These are phyloP conservation scores for Phytophthora multivora DNA, from an alignment of 352 stramenopile genomes.

Conservation along the genomic window DNA sequence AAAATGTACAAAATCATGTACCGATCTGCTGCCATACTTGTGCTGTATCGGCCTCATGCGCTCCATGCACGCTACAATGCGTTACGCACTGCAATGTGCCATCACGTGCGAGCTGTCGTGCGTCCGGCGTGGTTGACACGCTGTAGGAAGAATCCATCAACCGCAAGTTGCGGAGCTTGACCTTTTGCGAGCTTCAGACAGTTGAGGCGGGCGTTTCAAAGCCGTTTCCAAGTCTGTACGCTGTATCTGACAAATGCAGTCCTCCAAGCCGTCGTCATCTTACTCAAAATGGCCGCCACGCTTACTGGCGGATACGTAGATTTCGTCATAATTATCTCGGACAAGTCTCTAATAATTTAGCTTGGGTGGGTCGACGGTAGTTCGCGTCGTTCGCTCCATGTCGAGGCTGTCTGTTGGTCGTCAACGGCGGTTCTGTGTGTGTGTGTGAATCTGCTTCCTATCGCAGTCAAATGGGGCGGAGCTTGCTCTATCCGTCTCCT, in stretches of 20 bases:
- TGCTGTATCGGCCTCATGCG: neutral
- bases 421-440: constrained; percentile 4
- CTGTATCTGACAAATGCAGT: neutral
- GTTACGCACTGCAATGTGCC: constrained; percentile 1
- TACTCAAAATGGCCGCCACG: constrained; percentile 18
- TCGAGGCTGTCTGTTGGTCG: constrained; percentile 10
- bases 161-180: neutral
- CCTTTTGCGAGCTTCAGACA: constrained; percentile 5
- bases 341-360: constrained; percentile 44
- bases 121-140: constrained; percentile 2
- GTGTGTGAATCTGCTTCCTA: constrained; percentile 25
- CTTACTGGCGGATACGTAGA: constrained; percentile 14
- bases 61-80: neutral
- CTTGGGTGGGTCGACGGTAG: constrained; percentile 11
- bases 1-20: neutral
- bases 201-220: constrained; percentile 23
- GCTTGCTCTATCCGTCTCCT: neutral
- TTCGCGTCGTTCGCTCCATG: constrained; percentile 4
- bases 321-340: constrained; percentile 39
- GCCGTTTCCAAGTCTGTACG: neutral
- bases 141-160: constrained; percentile 4
- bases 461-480: constrained; percentile 18
- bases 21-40: neutral
- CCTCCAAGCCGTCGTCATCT: too few relatives aligned
- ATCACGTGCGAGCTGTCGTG: constrained; percentile 11